Evolutionary conservation across 352 stramenopile species (phyloP).

Genomic region (Phytophthora melonis): DNA sequence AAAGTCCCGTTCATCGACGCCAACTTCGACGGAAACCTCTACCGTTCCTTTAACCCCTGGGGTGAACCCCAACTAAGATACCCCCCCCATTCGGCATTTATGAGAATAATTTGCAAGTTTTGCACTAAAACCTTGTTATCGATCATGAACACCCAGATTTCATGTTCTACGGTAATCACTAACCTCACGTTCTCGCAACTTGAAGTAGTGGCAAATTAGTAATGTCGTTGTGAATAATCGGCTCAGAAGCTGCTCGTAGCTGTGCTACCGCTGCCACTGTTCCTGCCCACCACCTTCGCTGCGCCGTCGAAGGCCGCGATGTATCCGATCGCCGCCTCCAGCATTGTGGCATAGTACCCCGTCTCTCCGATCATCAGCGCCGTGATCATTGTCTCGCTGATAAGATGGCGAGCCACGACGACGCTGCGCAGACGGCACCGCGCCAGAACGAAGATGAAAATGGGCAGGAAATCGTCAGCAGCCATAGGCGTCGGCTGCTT

Average conservation of each 20-base stretch:
- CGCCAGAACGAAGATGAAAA: conserved; percentile 81
- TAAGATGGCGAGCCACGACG: conserved; percentile 65
- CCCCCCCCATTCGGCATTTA: no score
- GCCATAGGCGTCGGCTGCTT: conserved; percentile 52
- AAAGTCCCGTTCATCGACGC: no score
- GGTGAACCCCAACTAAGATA: no score
- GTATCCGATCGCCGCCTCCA: conserved; percentile 77
- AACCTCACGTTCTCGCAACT: no score
- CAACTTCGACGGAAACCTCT: no score
- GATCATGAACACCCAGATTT: no score
- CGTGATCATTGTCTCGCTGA: conserved; percentile 84
- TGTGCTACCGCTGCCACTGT: conserved; percentile 31
- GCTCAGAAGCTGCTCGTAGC: conserved; percentile 31
- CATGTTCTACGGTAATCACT: no score
- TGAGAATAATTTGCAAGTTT: no score
- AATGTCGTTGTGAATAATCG: not conserved
- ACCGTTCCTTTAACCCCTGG: no score
- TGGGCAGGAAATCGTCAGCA: conserved; percentile 82
- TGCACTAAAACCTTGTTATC: no score
- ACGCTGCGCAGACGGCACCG: conserved; percentile 65
- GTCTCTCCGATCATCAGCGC: conserved; percentile 81
- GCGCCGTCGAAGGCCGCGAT: conserved; percentile 54
- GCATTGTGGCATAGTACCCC: conserved; percentile 85
- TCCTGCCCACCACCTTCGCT: conserved; percentile 17
- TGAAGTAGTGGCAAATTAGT: no score